Evolutionary conservation across 441 rosid genomes (phyloP).

Genomic region (Viola pubescens): DNA sequence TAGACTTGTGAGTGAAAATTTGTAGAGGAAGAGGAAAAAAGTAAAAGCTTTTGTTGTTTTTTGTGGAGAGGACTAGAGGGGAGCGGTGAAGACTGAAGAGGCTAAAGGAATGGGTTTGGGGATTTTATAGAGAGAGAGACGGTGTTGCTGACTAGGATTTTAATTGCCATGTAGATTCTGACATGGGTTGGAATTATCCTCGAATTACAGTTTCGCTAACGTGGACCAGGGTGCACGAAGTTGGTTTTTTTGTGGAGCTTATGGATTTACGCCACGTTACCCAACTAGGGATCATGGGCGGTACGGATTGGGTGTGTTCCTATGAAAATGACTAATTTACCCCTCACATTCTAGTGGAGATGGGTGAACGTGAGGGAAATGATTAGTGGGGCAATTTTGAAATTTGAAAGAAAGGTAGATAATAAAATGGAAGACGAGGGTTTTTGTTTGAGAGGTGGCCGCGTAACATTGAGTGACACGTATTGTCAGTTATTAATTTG

Average conservation of each 20-base stretch:
- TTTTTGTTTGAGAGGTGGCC: not conserved
- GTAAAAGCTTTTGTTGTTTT: not conserved
- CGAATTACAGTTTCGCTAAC: not conserved
- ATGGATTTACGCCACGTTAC: slow-evolving; percentile 1
- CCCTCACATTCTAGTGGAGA: slow-evolving; percentile 18
- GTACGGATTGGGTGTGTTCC: not conserved
- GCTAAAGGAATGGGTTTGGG: slow-evolving; percentile 9
- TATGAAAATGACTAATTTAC: slow-evolving; percentile 12
- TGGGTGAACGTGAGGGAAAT: slow-evolving; percentile 5
- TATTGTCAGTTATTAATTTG: not conserved
- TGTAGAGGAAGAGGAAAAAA: slow-evolving; percentile 5
- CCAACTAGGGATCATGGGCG: not conserved
- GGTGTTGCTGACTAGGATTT: slow-evolving; percentile 31
- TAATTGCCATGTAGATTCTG: slow-evolving; percentile 17
- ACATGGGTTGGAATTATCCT: slow-evolving; percentile 16
- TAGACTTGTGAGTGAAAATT: not conserved
- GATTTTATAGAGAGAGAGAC: slow-evolving; percentile 30
- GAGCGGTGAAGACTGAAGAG: slow-evolving; percentile 17
- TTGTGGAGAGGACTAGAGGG: slow-evolving; percentile 8
- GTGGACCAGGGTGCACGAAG: not conserved
- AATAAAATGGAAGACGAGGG: not conserved
- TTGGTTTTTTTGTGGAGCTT: not conserved
- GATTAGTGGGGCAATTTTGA: slow-evolving; percentile 17
- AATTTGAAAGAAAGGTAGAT: slow-evolving; percentile 12
- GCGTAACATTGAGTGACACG: slow-evolving; percentile 20